Evolutionary conservation across 192 early-diverging fungal species (phyloP).

Genomic region (Lunasporangiospora selenospora): DNA sequence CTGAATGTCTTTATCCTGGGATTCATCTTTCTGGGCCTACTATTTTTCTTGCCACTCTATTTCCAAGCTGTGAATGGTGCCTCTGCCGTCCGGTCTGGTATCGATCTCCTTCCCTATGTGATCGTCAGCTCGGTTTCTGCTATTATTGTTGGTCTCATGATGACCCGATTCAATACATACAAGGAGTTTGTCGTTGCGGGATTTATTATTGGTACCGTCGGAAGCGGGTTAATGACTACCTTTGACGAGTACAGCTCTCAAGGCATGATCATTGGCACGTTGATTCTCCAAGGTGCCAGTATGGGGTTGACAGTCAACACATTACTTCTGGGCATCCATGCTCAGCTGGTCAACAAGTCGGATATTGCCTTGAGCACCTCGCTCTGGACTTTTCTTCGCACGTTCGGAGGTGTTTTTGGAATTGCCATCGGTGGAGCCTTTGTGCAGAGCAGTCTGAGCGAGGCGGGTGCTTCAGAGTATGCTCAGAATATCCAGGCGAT

Average conservation of each 20-base stretch:
- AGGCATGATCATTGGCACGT: constrained; percentile 11
- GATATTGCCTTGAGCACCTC: constrained; percentile 44
- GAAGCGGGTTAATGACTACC: constrained; percentile 16
- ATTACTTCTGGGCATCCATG: constrained; percentile 25
- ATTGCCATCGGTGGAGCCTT: constrained; percentile 68
- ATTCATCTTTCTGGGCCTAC: constrained; percentile 62
- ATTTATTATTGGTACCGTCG: constrained; percentile 6
- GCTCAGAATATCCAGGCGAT: constrained; percentile 34
- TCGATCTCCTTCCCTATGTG: constrained; percentile 78
- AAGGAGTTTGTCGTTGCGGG: constrained; percentile 41
- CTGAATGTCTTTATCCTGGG: constrained; percentile 67
- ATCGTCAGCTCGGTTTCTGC: constrained; percentile 25
- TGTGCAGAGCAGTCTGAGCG: constrained; percentile 40
- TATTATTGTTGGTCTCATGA: constrained; percentile 20
- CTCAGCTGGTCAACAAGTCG: constrained; percentile 31
- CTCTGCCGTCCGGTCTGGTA: constrained; percentile 74
- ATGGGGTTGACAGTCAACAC: constrained; percentile 45
- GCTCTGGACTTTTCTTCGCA: constrained; percentile 53
- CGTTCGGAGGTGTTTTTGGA: constrained; percentile 58
- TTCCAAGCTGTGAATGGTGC: constrained; percentile 83
- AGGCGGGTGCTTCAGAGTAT: constrained; percentile 25
- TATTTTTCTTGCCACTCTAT: constrained; percentile 81
- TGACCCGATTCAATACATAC: constrained; percentile 39
- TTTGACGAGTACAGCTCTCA: constrained; percentile 41
- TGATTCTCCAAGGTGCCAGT: constrained; percentile 17